Evolutionary conservation across 441 rosid genomes (phyloP), one percentile per base, ranked within the genome.

Genomic region (Hypseocharis bilobata): DNA sequence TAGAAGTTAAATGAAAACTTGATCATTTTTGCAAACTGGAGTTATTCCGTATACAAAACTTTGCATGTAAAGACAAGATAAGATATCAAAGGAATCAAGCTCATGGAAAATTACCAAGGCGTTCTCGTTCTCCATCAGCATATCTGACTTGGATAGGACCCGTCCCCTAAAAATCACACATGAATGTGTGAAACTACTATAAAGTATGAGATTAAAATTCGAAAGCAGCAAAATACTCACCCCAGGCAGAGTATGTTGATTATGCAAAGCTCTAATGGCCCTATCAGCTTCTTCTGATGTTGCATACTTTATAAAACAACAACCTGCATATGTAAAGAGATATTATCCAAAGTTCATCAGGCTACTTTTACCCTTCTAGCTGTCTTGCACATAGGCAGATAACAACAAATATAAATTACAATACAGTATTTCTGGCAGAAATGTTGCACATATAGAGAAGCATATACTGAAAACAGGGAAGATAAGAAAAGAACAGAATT

Each of bases 51-150:
- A 16, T 29, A 28, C 22, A 57, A 28, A 13, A n/a, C n/a, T 57
- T 28, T 27, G 28, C 19, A 54, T 23, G 36, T 54, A 52, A 51
- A 10, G 40, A 17, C 67, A 65, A 25, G 47, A 70, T 16, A 36
- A 62, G 14, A 42, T 23, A 13, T 60, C 63, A 66, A 65, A 32
- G 25, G n/a, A 54, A 5, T 14, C 11, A 68, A 60, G 73, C 58
- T 51, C 49, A 62, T 44, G 27, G 54, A 66, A 56, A 36, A 72
- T 76, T 91, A 94, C 99, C 99, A 57, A 91, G 86, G 60, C 99
- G 98, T 79, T 89, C 99, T 66, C 94, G 81, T 81, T 94, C 99
- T 62, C 99, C 99, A 72, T 94, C 99, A 71, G 99, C 99, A 73
- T 89, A 94, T 77, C 98, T 85, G 74, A 94, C 99, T 84, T 91